Conservation (phyloP, 2,329 filamentous ascomycete species). For the Macrophomina tecta region DNA sequence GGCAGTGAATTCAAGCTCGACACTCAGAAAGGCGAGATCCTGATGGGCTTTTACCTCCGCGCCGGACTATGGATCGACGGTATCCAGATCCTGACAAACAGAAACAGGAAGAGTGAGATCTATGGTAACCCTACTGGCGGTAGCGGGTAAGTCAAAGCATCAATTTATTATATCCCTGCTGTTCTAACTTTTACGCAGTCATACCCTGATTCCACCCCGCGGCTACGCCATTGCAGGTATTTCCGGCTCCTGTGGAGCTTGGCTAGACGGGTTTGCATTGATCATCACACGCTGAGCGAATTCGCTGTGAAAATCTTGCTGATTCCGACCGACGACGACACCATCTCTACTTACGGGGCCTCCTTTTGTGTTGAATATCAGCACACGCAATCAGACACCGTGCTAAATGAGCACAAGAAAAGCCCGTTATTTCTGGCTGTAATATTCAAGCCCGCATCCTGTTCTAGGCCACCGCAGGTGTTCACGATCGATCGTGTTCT, state of each 20-base stretch:
- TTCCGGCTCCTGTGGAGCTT: conserved; percentile 78
- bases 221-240: conserved; percentile 90
- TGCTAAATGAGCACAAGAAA: not conserved
- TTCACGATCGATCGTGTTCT: not conserved
- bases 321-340: not conserved
- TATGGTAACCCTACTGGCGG: conserved; percentile 84
- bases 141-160: conserved; percentile 70
- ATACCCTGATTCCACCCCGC: conserved; percentile 85
- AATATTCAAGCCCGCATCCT: not conserved
- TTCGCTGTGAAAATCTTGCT: not conserved
- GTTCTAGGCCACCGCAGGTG: not conserved
- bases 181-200: conserved; percentile 58
- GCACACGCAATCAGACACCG: not conserved
- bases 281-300: conserved; percentile 70
- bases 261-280: conserved; percentile 85
- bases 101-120: conserved; percentile 82
- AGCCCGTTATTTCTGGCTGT: not conserved
- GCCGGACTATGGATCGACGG: conserved; percentile 85
- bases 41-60: conserved; percentile 84
- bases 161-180: conserved; percentile 2
- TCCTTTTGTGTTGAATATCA: not conserved
- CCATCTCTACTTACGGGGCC: not conserved
- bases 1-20: conserved; percentile 82
- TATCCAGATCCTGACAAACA: conserved; percentile 85
- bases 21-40: conserved; percentile 80